Evolutionary conservation across 306 rosid genomes (phyloP), one percentile per base, ranked within the genome.

Genomic region (Inga oerstediana): DNA sequence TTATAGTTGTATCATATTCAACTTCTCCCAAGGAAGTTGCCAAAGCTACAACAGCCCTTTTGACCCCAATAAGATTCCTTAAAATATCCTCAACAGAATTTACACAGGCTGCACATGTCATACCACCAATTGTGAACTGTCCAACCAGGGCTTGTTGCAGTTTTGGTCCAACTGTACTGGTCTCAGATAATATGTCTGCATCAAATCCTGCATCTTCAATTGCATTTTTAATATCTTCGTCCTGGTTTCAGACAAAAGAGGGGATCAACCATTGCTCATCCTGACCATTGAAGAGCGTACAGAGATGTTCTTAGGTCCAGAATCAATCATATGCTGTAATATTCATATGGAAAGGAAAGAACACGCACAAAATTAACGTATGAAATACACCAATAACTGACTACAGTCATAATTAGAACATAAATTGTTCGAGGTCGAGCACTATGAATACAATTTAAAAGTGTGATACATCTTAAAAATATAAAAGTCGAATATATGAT

Each of bases 61-160:
- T 88, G 70, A 94, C 97, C 82, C 99, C 99, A 16, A 95, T 92
- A 77, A 96, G 87, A 80, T 89, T 84, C 88, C 87, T 90, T 72
- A 96, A 85, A 85, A 94, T 96, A 48, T 95, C 88, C 85, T 96
- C 99, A 81, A 96, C 97, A 59, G 99, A 94, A 83, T 94, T 94
- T 79, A 96, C 99, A 77, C 99, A 96, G 35, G 99, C 99, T 74
- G 99, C 97, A 85, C 99, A 96, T 79, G 99, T 96, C 98, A 96
- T 96, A 71, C 99, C 99, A 66, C 99, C 93, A 44, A 96, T 92
- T 30, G 91, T 87, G 89, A 96, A 96, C 88, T 93, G 99, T 73
- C 98, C 99, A 75, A 88, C 76, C 83, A 94, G 45, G 22, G 93
- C 90, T 78, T 85, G 96, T 52, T 88, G 87, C 17, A 87, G 87